A percentile compares a stretch with the other conserved stretches of the same genome.
These are phyloP conservation scores for Petunia axillaris DNA, from an alignment of 257 asterid genomes.

Conservation along the genomic window DNA sequence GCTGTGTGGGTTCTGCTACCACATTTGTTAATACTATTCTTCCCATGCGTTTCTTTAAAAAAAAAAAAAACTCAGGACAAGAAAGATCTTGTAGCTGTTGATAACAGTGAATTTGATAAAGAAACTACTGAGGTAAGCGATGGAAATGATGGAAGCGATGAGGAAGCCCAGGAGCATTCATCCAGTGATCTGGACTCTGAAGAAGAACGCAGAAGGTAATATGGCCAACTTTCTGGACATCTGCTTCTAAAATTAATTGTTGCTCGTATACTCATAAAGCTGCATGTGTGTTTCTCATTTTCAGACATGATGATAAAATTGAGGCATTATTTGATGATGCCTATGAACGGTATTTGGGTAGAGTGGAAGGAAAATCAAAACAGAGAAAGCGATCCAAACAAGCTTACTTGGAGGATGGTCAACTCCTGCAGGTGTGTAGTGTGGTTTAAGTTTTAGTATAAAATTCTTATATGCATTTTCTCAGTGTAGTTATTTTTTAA, in stretches of 20 bases:
- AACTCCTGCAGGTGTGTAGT: constrained; percentile 55
- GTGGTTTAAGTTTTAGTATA: constrained; percentile 9
- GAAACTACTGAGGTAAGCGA: constrained; percentile 62
- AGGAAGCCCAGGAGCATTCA: constrained; percentile 46
- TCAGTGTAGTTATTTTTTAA: background rate
- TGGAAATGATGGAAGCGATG: constrained; percentile 59
- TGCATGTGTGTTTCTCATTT: constrained; percentile 30
- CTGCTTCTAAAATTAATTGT: constrained; percentile 19
- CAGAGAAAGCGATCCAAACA: constrained; percentile 85
- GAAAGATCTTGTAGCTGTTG: constrained; percentile 83
- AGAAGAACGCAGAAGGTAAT: constrained; percentile 78
- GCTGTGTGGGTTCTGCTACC: background rate
- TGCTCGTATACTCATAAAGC: constrained; percentile 13
- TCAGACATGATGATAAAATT: constrained; percentile 73
- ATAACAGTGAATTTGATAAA: constrained; percentile 64
- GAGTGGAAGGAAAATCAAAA: constrained; percentile 77
- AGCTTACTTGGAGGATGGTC: constrained; percentile 50
- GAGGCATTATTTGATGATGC: constrained; percentile 82
- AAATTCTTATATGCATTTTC: background rate
- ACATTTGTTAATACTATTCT: constrained; percentile 2
- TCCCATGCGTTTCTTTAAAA: background rate
- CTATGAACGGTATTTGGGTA: constrained; percentile 67
- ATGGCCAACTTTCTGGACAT: constrained; percentile 20
- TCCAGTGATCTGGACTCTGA: constrained; percentile 85
- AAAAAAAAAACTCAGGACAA: constrained; percentile 52